Conservation (phyloP, 805 yeast genomes). For the Zygosaccharomyces pseudorouxii region DNA sequence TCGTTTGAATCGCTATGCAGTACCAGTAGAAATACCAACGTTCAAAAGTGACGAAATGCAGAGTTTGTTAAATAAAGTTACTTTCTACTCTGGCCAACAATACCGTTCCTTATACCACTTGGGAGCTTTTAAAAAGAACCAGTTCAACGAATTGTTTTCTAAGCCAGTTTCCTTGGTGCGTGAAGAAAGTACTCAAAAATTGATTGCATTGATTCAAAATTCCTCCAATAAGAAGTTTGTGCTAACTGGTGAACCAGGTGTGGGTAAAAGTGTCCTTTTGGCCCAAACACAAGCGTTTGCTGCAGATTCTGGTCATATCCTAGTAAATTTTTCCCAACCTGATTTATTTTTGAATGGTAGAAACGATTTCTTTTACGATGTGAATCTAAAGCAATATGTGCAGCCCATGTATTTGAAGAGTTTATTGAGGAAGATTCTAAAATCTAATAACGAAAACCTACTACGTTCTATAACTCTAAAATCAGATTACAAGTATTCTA, state of each 20-base stretch:
- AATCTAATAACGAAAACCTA: constrained; percentile 41
- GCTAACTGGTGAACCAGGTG: constrained; percentile 66
- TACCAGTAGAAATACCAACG: constrained; percentile 20
- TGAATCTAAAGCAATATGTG: constrained; percentile 46
- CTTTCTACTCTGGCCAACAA: constrained; percentile 40
- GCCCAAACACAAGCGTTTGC: constrained; percentile 47
- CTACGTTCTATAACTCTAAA: constrained; percentile 37
- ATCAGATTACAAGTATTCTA: constrained; percentile 34
- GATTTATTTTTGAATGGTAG: constrained; percentile 65
- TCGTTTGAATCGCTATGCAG: constrained; percentile 29
- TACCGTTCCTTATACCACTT: constrained; percentile 44
- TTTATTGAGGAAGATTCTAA: constrained; percentile 49
- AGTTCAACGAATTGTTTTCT: constrained; percentile 60
- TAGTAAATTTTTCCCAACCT: constrained; percentile 63
- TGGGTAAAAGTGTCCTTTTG: constrained; percentile 71
- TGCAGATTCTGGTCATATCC: constrained; percentile 47
- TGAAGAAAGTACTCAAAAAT: constrained; percentile 40
- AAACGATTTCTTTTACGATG: constrained; percentile 58
- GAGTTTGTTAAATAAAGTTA: constrained; percentile 30
- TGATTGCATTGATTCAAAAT: constrained; percentile 39
- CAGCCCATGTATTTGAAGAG: constrained; percentile 76
- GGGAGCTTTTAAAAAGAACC: constrained; percentile 65
- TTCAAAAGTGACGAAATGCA: constrained; percentile 19
- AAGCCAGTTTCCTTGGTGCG: constrained; percentile 59
- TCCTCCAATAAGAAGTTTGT: constrained; percentile 47